phyloP scores from a whole-genome alignment of 2,329 filamentous ascomycete genomes.

The Cylindrodendrum hubeiense region DNA sequence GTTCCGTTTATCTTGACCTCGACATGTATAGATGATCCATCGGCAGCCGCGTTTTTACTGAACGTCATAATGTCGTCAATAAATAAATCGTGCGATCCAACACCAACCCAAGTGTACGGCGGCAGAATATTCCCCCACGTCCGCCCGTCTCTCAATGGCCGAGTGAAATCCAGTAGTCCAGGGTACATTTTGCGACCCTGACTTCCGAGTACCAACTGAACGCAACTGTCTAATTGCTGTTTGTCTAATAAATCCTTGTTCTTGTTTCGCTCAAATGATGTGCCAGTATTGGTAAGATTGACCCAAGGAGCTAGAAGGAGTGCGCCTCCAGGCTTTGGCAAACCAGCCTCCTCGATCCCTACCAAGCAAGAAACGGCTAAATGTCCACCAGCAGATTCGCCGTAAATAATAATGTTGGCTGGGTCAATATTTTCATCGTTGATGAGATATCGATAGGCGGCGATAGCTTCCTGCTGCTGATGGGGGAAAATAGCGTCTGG shows the following conservation, averaged over 20 bases:
- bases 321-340: background rate
- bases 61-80: background rate
- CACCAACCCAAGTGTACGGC: background rate
- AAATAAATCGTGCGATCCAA: background rate
- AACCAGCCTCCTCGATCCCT: background rate
- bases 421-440: background rate
- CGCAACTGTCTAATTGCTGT: background rate
- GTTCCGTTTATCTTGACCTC: background rate
- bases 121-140: background rate
- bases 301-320: constrained; percentile 10
- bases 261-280: constrained; percentile 17
- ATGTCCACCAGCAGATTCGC: constrained; percentile 17
- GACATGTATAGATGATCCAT: background rate
- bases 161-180: background rate
- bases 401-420: constrained; percentile 1
- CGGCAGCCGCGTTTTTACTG: background rate
- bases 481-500: constrained; percentile 5
- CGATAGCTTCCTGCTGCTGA: constrained; percentile 9
- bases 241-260: constrained; percentile 10
- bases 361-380: constrained; percentile 7
- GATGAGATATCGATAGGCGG: constrained; percentile 14
- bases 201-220: background rate
- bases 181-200: background rate
- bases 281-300: constrained; percentile 8
- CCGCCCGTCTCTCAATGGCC: background rate